Conservation (phyloP, 352 stramenopile genomes). For the Globisporangium cystogenes region DNA sequence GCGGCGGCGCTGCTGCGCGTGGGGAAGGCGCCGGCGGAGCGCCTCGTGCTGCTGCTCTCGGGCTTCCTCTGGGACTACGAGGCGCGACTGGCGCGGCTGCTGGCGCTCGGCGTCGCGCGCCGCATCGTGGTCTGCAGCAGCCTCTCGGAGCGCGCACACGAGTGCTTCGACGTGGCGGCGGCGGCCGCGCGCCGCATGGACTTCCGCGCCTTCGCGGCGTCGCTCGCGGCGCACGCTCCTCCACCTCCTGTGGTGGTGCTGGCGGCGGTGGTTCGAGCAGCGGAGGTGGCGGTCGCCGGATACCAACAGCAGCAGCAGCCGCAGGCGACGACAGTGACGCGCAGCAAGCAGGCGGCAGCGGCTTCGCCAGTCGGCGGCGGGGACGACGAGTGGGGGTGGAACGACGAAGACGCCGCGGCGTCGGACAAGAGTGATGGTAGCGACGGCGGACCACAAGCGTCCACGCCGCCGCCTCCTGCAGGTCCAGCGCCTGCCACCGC, state of each 20-base stretch:
- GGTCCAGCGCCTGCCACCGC: neutral
- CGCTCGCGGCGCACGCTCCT: conserved; percentile 18
- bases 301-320: conserved; percentile 7
- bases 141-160: conserved; percentile 60
- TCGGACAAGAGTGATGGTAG: neutral
- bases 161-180: conserved; percentile 56
- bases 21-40: conserved; percentile 15
- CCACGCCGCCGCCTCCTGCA: neutral
- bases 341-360: neutral
- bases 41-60: conserved; percentile 48
- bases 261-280: no score
- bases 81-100: conserved; percentile 21
- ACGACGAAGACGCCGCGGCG: conserved; percentile 10
- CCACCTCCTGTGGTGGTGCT: no score
- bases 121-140: conserved; percentile 56
- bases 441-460: neutral
- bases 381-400: conserved; percentile 50
- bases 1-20: conserved; percentile 20
- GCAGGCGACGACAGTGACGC: conserved; percentile 6
- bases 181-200: conserved; percentile 27
- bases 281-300: neutral
- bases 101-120: conserved; percentile 29
- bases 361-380: neutral
- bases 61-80: conserved; percentile 69
- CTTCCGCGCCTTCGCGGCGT: conserved; percentile 37